These are phyloP conservation scores for Rickenella mellea DNA, from an alignment of 768 basidiomycete species.

Conservation along the genomic window DNA sequence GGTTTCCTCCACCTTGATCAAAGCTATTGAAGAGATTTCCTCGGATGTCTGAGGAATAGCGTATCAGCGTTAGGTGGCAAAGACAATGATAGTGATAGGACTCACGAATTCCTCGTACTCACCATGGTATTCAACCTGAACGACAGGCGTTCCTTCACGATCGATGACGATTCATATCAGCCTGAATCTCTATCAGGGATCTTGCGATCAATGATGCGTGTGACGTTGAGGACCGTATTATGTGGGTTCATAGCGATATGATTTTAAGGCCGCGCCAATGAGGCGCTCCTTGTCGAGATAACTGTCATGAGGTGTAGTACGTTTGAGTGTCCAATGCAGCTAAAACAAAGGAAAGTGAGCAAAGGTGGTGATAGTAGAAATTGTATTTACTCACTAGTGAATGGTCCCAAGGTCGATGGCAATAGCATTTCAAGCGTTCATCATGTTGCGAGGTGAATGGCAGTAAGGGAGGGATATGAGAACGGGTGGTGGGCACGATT, in stretches of 20 bases:
- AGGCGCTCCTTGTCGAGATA: conserved; percentile 94
- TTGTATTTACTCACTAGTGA: too few species aligned
- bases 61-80: conserved; percentile 12
- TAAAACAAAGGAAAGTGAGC: too few species aligned
- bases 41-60: conserved; percentile 64
- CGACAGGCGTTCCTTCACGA: conserved; percentile 82
- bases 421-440: conserved; percentile 70
- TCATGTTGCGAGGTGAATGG: too few species aligned
- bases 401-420: conserved; percentile 92
- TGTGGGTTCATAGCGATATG: conserved; percentile 97
- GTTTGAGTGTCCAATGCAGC: conserved; percentile 98
- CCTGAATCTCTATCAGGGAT: conserved; percentile 81
- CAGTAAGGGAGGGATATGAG: too few species aligned
- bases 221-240: conserved; percentile 96
- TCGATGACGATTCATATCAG: conserved; percentile 70
- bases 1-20: conserved; percentile 96
- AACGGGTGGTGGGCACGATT: too few species aligned
- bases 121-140: conserved; percentile 84
- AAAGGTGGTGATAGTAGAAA: too few species aligned
- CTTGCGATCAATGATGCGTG: conserved; percentile 94
- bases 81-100: conserved; percentile 4
- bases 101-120: conserved; percentile 90
- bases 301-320: conserved; percentile 92
- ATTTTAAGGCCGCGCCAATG: conserved; percentile 99
- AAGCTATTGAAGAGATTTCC: conserved; percentile 97